Base-by-base conservation (phyloP, 2,329 filamentous ascomycete genomes). In the Paecilomyces variotii region DNA sequence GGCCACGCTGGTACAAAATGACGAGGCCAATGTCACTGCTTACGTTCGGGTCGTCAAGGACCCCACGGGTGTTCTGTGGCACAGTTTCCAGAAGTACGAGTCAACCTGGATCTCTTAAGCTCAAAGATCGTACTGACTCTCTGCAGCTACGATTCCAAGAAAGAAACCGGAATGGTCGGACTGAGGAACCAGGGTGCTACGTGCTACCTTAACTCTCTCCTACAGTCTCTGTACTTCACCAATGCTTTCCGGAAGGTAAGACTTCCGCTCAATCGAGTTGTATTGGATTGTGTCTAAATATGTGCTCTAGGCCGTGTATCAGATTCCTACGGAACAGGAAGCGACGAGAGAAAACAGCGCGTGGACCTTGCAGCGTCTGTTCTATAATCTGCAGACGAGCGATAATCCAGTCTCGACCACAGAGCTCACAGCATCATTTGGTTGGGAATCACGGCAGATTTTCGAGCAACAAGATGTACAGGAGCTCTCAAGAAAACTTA, bases 401-500 rank as follows among this genome's bases (percentile, higher is more conserved):
- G 86, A 87, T 56, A 78, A 81, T 35, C 90, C 95, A 0, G 93
- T 99, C 1, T 85, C 90, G 45, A 99, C 94, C 1, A 91, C 88
- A 56, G 94, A 99, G 70, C 83, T 99, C 45, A 99, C 94, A 5
- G 90, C 91, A 65, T 97, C 94, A 0, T 99, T 99, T 72, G 94
- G 94, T 26, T 99, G 94, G 94, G 93, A 99, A 68, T 96, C 93
- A 1, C 86, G 91, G 63, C 93, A 99, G 70, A 96, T 97, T 56
- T 99, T 99, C 67, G 93, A 97, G 76, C 94, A 99, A 72, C 94
- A 99, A 74, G 94, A 99, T 75, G 94, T 99, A 7, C 94, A 99
- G 73, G 94, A 99, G 73, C 80, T 99, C 34, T 97, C 92, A 34
- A 85, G 95, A 59, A 96, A 97, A 73, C 81, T 99, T 62, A 99